Evolutionary conservation across 495 filamentous ascomycete species (phyloP).

Genomic region (Aspergillus haitiensis): DNA sequence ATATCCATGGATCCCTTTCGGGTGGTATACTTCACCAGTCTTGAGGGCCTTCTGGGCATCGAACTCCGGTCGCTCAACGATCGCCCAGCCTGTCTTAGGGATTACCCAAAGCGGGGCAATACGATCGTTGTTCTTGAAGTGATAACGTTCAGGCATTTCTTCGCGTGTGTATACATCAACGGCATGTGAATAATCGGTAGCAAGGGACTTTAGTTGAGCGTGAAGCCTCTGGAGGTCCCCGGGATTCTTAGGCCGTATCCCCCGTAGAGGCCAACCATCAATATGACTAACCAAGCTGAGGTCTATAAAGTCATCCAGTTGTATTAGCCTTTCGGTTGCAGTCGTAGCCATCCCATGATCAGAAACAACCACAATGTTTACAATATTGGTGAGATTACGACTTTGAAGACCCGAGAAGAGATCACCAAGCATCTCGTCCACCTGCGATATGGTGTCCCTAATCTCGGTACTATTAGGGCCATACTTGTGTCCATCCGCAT

Average conservation of each 20-base stretch:
- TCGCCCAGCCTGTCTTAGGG: conserved; percentile 85
- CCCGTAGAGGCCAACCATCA: conserved; percentile 93
- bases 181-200: conserved; percentile 57
- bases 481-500: conserved; percentile 78
- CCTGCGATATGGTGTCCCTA: conserved; percentile 64
- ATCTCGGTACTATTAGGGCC: conserved; percentile 96
- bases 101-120: conserved; percentile 94
- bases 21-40: conserved; percentile 67
- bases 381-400: conserved; percentile 81
- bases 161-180: conserved; percentile 84
- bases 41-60: conserved; percentile 61
- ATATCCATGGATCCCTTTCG: conserved; percentile 82
- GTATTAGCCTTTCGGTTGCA: conserved; percentile 74
- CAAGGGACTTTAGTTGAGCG: conserved; percentile 39
- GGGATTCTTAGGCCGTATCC: conserved; percentile 71
- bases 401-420: conserved; percentile 75
- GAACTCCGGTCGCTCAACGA: conserved; percentile 77
- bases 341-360: conserved; percentile 99
- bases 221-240: conserved; percentile 53
- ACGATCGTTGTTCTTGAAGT: conserved; percentile 79
- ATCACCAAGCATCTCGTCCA: conserved; percentile 74
- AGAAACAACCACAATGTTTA: conserved; percentile 97
- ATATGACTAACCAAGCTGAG: conserved; percentile 71
- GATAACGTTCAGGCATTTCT: conserved; percentile 85
- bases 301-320: conserved; percentile 89